Base-by-base conservation (phyloP, 768 basidiomycete species). In the Wakefieldia striispora region DNA sequence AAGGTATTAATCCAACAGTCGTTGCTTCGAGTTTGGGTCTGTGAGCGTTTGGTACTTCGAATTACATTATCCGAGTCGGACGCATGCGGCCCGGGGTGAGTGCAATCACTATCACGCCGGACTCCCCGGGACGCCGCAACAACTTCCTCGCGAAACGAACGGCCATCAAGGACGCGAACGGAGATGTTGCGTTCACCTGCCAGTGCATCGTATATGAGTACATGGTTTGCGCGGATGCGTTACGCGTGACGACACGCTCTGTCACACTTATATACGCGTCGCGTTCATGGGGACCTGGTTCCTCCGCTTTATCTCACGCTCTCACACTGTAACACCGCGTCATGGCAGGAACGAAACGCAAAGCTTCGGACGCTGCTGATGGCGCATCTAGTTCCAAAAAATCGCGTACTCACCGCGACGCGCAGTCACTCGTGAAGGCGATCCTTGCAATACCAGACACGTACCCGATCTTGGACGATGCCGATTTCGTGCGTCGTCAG, bases 371-470 rank as follows among this genome's bases (percentile, higher is more conserved):
- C 47, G 55, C 67, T 3, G 19, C 2, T 1, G 27, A 41, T 16
- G 35, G 38, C 31, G 39, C 51, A 19, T 60, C 63, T 20, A 48
- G 50, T 4, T 42, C 54, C 37, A 75, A 75, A 36, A 72, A 65
- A 53, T 17, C 65, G 21, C 68, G 63, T 36, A 47, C 20, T 31
- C 59, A 67, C 23, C 62, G 66, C 19, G 69, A 71, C 39, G 74
- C 70, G 8, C 63, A 65, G 40, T 46, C 69, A 1, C 67, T 70
- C 19, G 59, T 76, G 24, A 63, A 70, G 43, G 62, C 64, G 6
- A 70, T 78, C 51, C 68, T 80, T 42, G 65, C 64, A 9, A 63
- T 73, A 36, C 61, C 62, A 26, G 58, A 63, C n/a, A 59, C 55
- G 20, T 76, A 73, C 43, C 57, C 61, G 6, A 53, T 78, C 31